These are phyloP conservation scores for Dispira simplex DNA, from an alignment of 192 early-diverging fungal species.

Conservation along the genomic window DNA sequence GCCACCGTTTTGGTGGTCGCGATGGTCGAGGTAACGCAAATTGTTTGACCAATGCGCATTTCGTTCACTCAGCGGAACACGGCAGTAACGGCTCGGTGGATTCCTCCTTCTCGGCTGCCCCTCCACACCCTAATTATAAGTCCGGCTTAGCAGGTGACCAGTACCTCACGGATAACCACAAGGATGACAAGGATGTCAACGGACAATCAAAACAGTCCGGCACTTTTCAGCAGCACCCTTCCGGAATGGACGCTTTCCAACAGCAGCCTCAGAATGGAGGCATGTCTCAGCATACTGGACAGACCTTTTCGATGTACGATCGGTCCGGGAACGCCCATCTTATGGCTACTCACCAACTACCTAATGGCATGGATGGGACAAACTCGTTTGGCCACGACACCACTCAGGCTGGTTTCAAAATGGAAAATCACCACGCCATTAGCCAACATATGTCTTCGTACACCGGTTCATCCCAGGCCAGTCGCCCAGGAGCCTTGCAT, in stretches of 20 bases:
- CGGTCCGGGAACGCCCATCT: not conserved
- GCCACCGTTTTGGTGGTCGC: not conserved
- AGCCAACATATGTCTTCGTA: no score
- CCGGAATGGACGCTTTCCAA: not conserved
- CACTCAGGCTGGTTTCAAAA: no score
- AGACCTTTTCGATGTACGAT: not conserved
- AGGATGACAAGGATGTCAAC: not conserved
- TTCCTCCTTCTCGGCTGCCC: not conserved
- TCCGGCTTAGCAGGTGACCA: not conserved
- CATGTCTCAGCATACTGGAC: not conserved
- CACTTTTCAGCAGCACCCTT: not conserved
- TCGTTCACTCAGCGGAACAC: not conserved
- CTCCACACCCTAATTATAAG: not conserved
- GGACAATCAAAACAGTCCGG: not conserved
- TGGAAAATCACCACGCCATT: no score
- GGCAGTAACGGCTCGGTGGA: not conserved
- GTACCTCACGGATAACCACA: not conserved
- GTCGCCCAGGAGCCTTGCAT: no score
- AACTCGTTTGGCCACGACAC: no score
- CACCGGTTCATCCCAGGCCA: no score
- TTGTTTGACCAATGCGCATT: not conserved
- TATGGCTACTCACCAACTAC: no score
- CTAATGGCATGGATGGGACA: no score
- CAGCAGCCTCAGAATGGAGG: not conserved
- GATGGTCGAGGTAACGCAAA: not conserved